These are phyloP conservation scores for Komagataella pseudopastoris DNA, from an alignment of 805 yeast genomes.

Conservation along the genomic window DNA sequence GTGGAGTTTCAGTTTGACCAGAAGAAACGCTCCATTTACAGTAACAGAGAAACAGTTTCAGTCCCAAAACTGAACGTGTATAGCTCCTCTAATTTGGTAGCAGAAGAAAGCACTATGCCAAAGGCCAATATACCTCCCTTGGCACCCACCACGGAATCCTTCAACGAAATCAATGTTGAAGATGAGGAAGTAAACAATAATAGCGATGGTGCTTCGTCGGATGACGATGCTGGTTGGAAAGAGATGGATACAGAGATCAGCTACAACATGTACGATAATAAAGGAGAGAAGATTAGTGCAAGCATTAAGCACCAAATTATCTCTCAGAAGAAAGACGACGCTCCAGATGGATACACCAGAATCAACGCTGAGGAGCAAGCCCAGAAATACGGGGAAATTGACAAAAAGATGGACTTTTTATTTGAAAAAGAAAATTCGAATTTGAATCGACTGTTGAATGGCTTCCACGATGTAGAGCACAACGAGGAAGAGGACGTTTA, in stretches of 20 bases:
- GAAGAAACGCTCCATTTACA: neutral
- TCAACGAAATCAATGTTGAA: neutral
- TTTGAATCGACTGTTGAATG: slow-evolving; percentile 14
- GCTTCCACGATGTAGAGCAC: slow-evolving; percentile 10
- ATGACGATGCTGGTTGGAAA: slow-evolving; percentile 54
- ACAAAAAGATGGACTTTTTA: slow-evolving; percentile 37
- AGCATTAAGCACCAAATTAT: slow-evolving; percentile 14
- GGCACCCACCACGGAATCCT: neutral
- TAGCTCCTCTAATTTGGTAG: neutral
- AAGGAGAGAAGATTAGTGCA: slow-evolving; percentile 48
- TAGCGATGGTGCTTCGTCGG: neutral
- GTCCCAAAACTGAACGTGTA: neutral
- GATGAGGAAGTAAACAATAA: neutral
- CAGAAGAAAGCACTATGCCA: neutral
- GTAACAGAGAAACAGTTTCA: neutral
- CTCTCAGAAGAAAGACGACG: slow-evolving; percentile 20
- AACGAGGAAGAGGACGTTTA: slow-evolving; percentile 14
- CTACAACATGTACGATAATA: slow-evolving; percentile 66
- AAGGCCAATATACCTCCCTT: no score
- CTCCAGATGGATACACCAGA: slow-evolving; percentile 71
- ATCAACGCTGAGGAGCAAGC: slow-evolving; percentile 82
- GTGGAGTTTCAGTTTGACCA: neutral
- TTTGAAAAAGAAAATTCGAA: slow-evolving; percentile 23
- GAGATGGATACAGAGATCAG: slow-evolving; percentile 76
- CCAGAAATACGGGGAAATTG: slow-evolving; percentile 42